Conservation (phyloP, 306 rosid genomes). For the Prunus armeniaca region DNA sequence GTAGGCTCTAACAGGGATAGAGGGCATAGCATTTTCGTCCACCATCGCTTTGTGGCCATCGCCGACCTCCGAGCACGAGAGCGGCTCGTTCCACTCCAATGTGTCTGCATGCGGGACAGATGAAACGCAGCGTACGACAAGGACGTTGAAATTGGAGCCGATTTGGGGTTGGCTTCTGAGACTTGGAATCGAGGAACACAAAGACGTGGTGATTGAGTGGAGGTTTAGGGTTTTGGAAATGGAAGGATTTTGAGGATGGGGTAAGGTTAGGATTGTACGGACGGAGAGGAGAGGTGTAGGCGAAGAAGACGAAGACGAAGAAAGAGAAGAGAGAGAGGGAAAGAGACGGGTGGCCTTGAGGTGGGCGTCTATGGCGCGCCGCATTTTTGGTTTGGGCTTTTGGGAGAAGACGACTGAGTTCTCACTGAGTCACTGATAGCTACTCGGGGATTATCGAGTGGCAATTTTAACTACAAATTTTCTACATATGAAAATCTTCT, state of each 20-base stretch:
- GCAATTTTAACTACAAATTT: not conserved
- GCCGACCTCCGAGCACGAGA: conserved; percentile 61
- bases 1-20: conserved; percentile 82
- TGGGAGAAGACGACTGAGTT: not conserved
- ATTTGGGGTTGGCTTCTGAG: conserved; percentile 5
- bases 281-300: conserved; percentile 17
- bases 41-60: conserved; percentile 32
- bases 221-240: conserved; percentile 25
- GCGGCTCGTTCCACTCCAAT: conserved; percentile 70
- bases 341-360: conserved; percentile 36
- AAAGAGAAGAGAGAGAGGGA: conserved; percentile 19
- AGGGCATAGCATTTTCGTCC: conserved; percentile 45
- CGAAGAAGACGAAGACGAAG: conserved; percentile 33
- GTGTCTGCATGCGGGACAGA: conserved; percentile 41
- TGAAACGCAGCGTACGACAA: conserved; percentile 48
- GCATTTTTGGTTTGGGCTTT: conserved; percentile 28
- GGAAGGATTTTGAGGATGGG: conserved; percentile 19
- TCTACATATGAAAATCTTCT: not conserved
- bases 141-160: conserved; percentile 7
- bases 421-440: not conserved
- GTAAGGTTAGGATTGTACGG: conserved; percentile 31
- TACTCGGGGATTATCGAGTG: not conserved
- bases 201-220: not conserved
- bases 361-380: conserved; percentile 56
- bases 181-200: not conserved